Base-by-base conservation (phyloP, 306 rosid species). In the Malus asiatica region DNA sequence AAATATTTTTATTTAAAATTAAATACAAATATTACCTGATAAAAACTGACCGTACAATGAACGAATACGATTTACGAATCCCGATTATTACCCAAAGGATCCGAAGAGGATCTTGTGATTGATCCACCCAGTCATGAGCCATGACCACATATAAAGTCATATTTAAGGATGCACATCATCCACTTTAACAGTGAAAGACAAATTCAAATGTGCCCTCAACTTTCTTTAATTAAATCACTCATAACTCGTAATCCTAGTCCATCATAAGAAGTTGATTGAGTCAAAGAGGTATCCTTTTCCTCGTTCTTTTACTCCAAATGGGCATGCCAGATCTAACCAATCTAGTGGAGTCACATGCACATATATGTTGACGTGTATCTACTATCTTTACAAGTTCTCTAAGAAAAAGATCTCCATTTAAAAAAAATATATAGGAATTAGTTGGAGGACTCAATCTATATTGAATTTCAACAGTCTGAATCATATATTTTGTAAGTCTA, bases 21-120 rank as follows among this genome's bases (percentile, higher is more conserved):
- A 33, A 33, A 33, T 33, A 33, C 8, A 33, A 33, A 33, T 2
- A 33, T 0, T 6, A 33, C 8, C 0, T 33, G 38, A 33, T 0
- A 35, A 35, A 35, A 35, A 1, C 9, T 35, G 9, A 35, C 0
- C 9, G 0, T 35, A 35, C 9, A 0, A 35, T 35, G 0, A 35
- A 35, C 2, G 2, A 6, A 35, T 2, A 35, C 2, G 0, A 35
- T 35, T 35, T 35, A 1, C 8, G 0, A 0, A 35, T 35, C 8
- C 8, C 8, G 40, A 33, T 5, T 1, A 0, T 33, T 5, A 5
- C 1, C 8, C 40, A 35, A 35, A 35, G 2, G 0, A 35, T 35
- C 40, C 40, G 40, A 35, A 35, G 40, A 35, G 42, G 2, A 38
- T 38, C 42, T 30, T 30, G 33, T 30, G 33, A 30, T 30, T 58